phyloP scores from a whole-genome alignment of 805 yeast genomes.

The Monosporozyma yasuniensis region DNA sequence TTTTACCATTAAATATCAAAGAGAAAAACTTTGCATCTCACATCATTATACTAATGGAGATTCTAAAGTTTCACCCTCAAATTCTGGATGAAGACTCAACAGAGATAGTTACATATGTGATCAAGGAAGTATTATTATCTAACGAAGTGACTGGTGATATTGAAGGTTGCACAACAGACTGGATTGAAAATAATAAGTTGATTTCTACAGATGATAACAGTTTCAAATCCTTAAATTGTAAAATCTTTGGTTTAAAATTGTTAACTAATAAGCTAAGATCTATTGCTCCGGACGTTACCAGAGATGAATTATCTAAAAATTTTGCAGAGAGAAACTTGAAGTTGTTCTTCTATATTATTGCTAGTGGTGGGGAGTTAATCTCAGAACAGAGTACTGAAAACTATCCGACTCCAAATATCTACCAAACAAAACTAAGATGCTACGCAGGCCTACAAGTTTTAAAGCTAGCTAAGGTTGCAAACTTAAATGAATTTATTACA shows the following conservation, averaged over 20 bases:
- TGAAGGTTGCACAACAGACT: slow-evolving; percentile 20
- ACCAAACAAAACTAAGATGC: slow-evolving; percentile 53
- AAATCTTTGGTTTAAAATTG: slow-evolving; percentile 44
- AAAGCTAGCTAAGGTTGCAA: slow-evolving; percentile 50
- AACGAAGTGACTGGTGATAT: slow-evolving; percentile 35
- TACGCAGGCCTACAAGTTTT: slow-evolving; percentile 59
- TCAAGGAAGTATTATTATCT: slow-evolving; percentile 51
- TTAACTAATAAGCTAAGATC: slow-evolving; percentile 52
- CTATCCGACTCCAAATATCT: slow-evolving; percentile 54
- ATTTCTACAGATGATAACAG: slow-evolving; percentile 31
- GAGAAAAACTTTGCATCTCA: slow-evolving; percentile 41
- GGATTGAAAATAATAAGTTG: slow-evolving; percentile 41
- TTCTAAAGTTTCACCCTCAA: slow-evolving; percentile 41
- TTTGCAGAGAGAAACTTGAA: slow-evolving; percentile 58
- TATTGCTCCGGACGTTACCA: slow-evolving; percentile 23
- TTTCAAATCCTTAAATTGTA: slow-evolving; percentile 36
- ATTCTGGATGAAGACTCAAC: slow-evolving; percentile 45
- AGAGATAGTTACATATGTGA: slow-evolving; percentile 50
- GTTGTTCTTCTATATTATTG: slow-evolving; percentile 54
- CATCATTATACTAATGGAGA: slow-evolving; percentile 50
- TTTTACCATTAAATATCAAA: slow-evolving; percentile 44
- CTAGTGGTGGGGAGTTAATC: slow-evolving; percentile 72
- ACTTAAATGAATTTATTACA: slow-evolving; percentile 43
- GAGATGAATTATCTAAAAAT: slow-evolving; percentile 34
- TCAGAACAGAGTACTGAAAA: slow-evolving; percentile 32